Base-by-base conservation (phyloP, 2,329 filamentous ascomycete genomes). In the Xylariaceae sp. region DNA sequence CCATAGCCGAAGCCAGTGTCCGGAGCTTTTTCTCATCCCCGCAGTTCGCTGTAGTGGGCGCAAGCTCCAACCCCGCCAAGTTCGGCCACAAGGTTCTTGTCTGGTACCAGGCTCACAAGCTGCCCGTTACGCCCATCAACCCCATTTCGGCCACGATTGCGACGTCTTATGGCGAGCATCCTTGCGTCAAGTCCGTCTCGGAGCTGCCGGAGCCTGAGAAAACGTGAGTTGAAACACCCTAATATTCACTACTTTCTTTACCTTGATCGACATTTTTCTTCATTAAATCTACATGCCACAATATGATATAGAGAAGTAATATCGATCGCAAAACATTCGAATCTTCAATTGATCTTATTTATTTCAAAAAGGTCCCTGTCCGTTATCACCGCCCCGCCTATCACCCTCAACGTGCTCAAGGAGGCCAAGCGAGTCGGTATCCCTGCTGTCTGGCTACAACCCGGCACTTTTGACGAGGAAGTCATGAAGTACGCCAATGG, bases 31-130 rank as follows among this genome's bases (percentile, higher is more conserved):
- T 96, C 72, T 76, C 80, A 3, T 85, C 85, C 6, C 80, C 85
- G 21, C 75, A 78, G 55, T 95, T 92, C 65, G 91, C 92, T 47
- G 92, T 96, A 22, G 89, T 91, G 17, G 92, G 92, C 58, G 92
- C 92, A 29, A 92, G 86, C 64, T 87, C 86, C 42, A 89, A 95
- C 68, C 75, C 86, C 33, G 72, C 75, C 63, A 96, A 95, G 67
- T 96, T 86, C 62, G 92, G 37, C 17, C 27, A 3, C 36, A 11
- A 60, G 94, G 90, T 97, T 55, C 88, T 96, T 63, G 80, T 80
- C 12, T 97, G 92, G 92, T 97, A 97, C 67, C 78, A 88, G 45
- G 64, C 74, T 25, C 88, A 89, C 68, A 74, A 76, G 29, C 79
- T 97, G 33, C 81, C 85, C 6, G 88, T 85, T 4, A 89, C 83